These are phyloP conservation scores for Globisporangium echinulatum DNA, from an alignment of 352 stramenopile genomes.

Conservation along the genomic window DNA sequence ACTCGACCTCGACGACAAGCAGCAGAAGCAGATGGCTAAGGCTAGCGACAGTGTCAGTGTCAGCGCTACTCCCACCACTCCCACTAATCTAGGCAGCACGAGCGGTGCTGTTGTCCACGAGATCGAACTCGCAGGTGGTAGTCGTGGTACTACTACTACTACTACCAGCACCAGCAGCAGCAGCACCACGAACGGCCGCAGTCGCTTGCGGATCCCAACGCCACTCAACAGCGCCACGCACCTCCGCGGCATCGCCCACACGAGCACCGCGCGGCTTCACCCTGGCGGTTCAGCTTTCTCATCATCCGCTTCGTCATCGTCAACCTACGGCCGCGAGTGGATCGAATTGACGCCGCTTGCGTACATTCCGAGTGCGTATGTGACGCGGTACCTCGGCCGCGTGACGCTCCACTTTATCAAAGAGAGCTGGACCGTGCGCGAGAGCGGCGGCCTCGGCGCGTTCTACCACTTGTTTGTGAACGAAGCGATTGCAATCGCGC, in stretches of 20 bases:
- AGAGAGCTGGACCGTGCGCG: constrained; percentile 84
- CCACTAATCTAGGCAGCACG: neutral
- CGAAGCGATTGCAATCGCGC: constrained; percentile 83
- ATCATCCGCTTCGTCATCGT: constrained; percentile 9
- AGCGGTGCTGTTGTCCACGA: constrained; percentile 21
- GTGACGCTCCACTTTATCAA: constrained; percentile 90
- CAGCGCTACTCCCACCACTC: neutral
- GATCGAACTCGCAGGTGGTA: constrained; percentile 20
- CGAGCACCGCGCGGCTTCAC: constrained; percentile 12
- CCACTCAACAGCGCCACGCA: constrained; percentile 30
- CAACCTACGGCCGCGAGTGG: constrained; percentile 58
- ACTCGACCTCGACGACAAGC: constrained; percentile 32
- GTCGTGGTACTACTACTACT: too few relatives aligned
- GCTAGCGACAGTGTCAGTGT: neutral
- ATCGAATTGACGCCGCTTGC: constrained; percentile 80
- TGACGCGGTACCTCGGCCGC: constrained; percentile 72
- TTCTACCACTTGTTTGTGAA: constrained; percentile 88
- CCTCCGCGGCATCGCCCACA: constrained; percentile 15
- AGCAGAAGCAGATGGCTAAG: constrained; percentile 3
- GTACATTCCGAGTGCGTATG: constrained; percentile 67
- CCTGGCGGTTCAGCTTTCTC: neutral
- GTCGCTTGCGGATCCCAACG: constrained; percentile 37
- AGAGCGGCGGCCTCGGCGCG: constrained; percentile 74
- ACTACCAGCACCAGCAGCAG: too few relatives aligned
- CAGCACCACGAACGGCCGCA: constrained; percentile 8